These are phyloP conservation scores for Boletus sp. DNA, from an alignment of 1,284 basidiomycete species.

Conservation along the genomic window DNA sequence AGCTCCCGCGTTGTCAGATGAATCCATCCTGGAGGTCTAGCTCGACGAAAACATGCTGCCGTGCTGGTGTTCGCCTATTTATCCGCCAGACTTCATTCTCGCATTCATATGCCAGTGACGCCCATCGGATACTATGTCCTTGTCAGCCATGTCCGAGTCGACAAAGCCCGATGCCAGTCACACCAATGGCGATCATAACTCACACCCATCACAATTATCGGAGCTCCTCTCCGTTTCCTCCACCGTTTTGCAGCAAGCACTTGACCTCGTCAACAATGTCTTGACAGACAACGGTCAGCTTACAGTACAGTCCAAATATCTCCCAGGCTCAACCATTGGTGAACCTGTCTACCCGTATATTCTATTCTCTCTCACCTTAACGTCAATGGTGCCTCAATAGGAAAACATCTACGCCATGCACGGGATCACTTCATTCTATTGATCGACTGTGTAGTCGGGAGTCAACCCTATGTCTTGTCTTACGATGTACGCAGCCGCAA, in stretches of 20 bases:
- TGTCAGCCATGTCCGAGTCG: constrained; percentile 25
- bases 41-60: constrained; percentile 20
- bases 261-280: constrained; percentile 63
- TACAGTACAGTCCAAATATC: constrained; percentile 57
- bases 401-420: constrained; percentile 79
- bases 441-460: constrained; percentile 48
- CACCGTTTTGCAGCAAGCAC: constrained; percentile 62
- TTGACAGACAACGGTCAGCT: constrained; percentile 67
- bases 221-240: constrained; percentile 62
- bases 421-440: constrained; percentile 74
- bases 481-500: constrained; percentile 75
- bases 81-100: neutral
- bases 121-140: constrained; percentile 6
- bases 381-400: constrained; percentile 35
- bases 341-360: constrained; percentile 12
- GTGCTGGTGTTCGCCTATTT: constrained; percentile 20
- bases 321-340: constrained; percentile 84
- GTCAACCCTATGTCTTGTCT: constrained; percentile 54
- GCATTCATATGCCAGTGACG: no score
- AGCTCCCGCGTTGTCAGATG: constrained; percentile 14
- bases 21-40: constrained; percentile 25
- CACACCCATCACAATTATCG: constrained; percentile 33
- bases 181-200: constrained; percentile 7
- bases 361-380: neutral
- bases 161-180: constrained; percentile 8